Conservation (phyloP, 2,329 filamentous ascomycete genomes). For the Orbilia brochopaga region DNA sequence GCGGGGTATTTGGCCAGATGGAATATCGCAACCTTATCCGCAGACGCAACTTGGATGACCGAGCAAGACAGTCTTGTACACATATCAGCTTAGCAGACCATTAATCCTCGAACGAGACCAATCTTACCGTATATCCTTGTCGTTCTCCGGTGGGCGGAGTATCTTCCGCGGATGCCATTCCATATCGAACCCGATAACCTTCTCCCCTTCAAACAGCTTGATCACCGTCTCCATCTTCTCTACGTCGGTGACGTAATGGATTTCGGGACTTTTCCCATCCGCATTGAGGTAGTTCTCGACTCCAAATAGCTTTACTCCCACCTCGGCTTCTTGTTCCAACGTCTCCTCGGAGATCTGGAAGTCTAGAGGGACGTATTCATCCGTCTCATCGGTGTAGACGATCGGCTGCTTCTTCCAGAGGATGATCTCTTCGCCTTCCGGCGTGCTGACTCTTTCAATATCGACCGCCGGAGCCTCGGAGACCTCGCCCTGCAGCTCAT, state of each 20-base stretch:
- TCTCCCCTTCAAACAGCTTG: conserved; percentile 70
- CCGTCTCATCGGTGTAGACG: conserved; percentile 35
- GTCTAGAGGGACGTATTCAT: conserved; percentile 8
- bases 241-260: conserved; percentile 78
- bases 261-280: conserved; percentile 63
- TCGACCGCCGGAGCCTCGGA: conserved; percentile 7
- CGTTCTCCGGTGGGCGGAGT: conserved; percentile 48
- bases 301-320: conserved; percentile 17
- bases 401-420: conserved; percentile 41
- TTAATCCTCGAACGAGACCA: conserved; percentile 25
- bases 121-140: conserved; percentile 26
- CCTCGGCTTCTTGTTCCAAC: background rate
- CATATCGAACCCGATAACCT: conserved; percentile 83
- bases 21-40: conserved; percentile 78
- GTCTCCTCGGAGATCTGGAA: conserved; percentile 21
- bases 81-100: conserved; percentile 57
- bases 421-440: conserved; percentile 31
- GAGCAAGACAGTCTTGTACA: conserved; percentile 74
- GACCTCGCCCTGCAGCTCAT: background rate
- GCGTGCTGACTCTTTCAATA: conserved; percentile 40
- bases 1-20: conserved; percentile 67
- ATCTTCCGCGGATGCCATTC: conserved; percentile 71
- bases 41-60: conserved; percentile 80
- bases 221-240: conserved; percentile 71
- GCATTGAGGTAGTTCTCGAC: conserved; percentile 27